phyloP scores from a whole-genome alignment of 176 grass and related monocot genomes.

The Aechmea fasciata region DNA sequence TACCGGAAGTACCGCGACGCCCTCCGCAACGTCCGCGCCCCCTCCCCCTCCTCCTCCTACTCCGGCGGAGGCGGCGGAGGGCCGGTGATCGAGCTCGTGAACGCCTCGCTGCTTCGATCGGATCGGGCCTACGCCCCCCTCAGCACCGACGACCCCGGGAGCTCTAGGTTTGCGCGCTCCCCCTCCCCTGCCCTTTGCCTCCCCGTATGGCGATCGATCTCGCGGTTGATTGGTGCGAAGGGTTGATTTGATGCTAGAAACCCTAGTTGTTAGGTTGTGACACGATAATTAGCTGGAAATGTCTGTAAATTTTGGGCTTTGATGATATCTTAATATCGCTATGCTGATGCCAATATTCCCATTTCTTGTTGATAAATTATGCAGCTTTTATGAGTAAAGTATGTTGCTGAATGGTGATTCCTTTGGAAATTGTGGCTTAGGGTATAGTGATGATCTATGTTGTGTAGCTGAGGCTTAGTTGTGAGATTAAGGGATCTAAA shows the following conservation, averaged over 20 bases:
- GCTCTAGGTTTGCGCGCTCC: conserved; percentile 44
- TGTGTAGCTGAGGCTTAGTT: no score
- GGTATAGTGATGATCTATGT: no score
- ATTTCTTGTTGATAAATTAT: no score
- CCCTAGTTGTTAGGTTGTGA: not conserved
- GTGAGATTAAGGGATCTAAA: no score
- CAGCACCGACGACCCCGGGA: conserved; percentile 74
- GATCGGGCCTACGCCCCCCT: conserved; percentile 73
- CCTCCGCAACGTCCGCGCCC: conserved; percentile 66
- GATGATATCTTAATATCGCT: no score
- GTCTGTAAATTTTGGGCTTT: no score
- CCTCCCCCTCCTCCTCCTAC: conserved; percentile 28
- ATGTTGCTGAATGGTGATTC: not conserved
- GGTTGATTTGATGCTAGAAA: not conserved
- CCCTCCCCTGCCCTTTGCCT: not conserved
- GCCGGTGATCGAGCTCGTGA: conserved; percentile 72
- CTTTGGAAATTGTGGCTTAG: no score
- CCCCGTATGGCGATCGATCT: not conserved
- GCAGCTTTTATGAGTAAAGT: not conserved
- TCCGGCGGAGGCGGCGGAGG: conserved; percentile 33
- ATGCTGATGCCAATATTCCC: no score
- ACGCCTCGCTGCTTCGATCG: conserved; percentile 50
- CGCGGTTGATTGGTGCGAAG: not conserved
- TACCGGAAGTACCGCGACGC: conserved; percentile 94
- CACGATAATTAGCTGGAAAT: not conserved